Conservation (phyloP, 768 basidiomycete genomes). For the Collybiopsis confluens region DNA sequence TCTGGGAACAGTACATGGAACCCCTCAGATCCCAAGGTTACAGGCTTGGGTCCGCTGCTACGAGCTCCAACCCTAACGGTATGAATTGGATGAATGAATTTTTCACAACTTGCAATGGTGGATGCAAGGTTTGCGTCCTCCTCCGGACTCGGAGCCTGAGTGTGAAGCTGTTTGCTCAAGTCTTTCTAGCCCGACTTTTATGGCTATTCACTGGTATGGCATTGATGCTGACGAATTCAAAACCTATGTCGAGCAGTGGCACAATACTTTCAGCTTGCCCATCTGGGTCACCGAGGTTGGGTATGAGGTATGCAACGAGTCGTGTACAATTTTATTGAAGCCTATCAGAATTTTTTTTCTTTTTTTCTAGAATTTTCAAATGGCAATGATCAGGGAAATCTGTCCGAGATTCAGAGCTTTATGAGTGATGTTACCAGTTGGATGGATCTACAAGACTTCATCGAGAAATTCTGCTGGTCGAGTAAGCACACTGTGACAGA, state of each 20-base stretch:
- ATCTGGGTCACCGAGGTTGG: slow-evolving; percentile 73
- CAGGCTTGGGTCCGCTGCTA: slow-evolving; percentile 59
- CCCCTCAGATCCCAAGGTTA: slow-evolving; percentile 57
- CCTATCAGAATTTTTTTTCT: not conserved
- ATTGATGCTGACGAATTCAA: slow-evolving; percentile 43
- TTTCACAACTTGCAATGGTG: slow-evolving; percentile 39
- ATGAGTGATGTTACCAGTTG: slow-evolving; percentile 38
- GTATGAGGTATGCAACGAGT: slow-evolving; percentile 42
- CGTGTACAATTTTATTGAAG: too few relatives aligned
- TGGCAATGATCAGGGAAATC: slow-evolving; percentile 36
- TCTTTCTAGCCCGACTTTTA: slow-evolving; percentile 42
- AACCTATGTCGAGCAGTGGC: slow-evolving; percentile 42
- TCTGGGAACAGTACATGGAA: slow-evolving; percentile 62
- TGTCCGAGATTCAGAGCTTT: slow-evolving; percentile 42
- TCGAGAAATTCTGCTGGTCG: slow-evolving; percentile 51
- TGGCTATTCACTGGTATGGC: slow-evolving; percentile 73
- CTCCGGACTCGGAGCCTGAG: not conserved
- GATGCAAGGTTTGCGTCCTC: slow-evolving; percentile 38
- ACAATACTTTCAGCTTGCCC: slow-evolving; percentile 36
- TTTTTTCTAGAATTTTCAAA: slow-evolving; percentile 48
- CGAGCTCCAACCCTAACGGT: slow-evolving; percentile 59
- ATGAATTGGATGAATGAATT: slow-evolving; percentile 63
- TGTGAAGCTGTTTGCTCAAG: not conserved
- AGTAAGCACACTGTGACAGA: slow-evolving; percentile 53
- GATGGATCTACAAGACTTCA: slow-evolving; percentile 38